A percentile compares a stretch with the other conserved stretches of the same genome.
Evolutionary conservation across 441 rosid genomes (phyloP).

Genomic region (Aquilaria agallochum): DNA sequence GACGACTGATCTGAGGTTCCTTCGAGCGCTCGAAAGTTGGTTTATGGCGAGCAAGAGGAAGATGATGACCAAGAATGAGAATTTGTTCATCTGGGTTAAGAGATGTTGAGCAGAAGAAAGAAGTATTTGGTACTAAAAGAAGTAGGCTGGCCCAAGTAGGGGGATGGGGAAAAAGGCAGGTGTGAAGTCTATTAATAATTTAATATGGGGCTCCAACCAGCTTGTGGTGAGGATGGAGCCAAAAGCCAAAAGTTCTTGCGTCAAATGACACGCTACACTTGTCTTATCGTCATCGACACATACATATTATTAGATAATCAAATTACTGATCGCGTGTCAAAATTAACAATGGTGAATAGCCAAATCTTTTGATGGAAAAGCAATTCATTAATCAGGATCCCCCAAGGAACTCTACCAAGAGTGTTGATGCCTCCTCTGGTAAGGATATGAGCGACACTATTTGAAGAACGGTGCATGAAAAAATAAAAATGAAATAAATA

Average conservation of each 20-base stretch:
- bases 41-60: constrained; percentile 4
- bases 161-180: not conserved
- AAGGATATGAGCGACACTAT: no score
- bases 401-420: no score
- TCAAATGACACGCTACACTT: no score
- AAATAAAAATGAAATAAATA: no score
- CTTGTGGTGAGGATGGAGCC: constrained; percentile 4
- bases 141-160: not conserved
- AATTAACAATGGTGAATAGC: no score
- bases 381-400: no score
- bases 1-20: not conserved
- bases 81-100: constrained; percentile 8
- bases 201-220: not conserved
- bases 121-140: not conserved
- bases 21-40: constrained; percentile 8
- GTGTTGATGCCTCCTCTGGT: no score
- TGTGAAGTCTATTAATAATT: constrained; percentile 7
- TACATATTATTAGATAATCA: no score
- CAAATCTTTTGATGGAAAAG: no score
- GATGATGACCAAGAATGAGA: constrained; percentile 3
- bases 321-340: no score
- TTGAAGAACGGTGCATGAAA: no score
- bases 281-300: no score
- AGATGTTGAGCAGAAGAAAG: not conserved
- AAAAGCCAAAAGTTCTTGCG: not conserved